phyloP scores from a whole-genome alignment of 2,329 filamentous ascomycete genomes.

The Sordariomycetes sp. region DNA sequence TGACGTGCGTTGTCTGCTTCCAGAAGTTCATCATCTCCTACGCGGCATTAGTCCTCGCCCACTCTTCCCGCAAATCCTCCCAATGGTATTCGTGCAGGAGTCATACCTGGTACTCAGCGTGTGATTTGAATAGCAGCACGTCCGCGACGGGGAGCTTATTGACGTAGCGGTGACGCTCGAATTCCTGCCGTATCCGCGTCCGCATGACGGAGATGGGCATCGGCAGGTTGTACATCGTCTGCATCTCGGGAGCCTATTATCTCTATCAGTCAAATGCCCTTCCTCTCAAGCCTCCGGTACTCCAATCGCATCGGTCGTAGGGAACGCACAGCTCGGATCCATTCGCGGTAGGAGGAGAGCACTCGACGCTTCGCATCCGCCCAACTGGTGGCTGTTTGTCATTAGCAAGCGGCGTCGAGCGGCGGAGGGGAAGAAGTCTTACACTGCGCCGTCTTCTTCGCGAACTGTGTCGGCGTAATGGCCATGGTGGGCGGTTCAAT shows the following conservation, averaged over 20 bases:
- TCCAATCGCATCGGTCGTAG: constrained; percentile 1
- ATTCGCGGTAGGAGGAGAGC: constrained; percentile 83
- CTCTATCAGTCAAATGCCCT: constrained; percentile 5
- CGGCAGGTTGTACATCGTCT: constrained; percentile 92
- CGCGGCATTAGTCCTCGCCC: no score
- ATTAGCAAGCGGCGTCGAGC: background rate
- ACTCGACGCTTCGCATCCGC: constrained; percentile 80
- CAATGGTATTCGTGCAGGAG: no score
- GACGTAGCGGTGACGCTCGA: constrained; percentile 90
- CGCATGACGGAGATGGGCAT: constrained; percentile 81
- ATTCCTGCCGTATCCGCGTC: constrained; percentile 92
- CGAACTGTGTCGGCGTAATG: constrained; percentile 90
- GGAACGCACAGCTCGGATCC: constrained; percentile 83
- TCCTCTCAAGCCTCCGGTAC: background rate
- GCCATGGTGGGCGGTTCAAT: constrained; percentile 54
- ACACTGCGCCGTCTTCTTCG: constrained; percentile 72
- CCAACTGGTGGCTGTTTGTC: constrained; percentile 70
- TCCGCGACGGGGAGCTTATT: constrained; percentile 83
- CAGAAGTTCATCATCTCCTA: constrained; percentile 99
- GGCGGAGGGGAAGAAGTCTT: constrained; percentile 23
- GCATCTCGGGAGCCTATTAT: constrained; percentile 82
- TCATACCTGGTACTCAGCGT: constrained; percentile 84
- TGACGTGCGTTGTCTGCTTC: constrained; percentile 92
- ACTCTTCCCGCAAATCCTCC: no score
- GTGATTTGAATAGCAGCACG: constrained; percentile 81